Evolutionary conservation across 2,329 filamentous ascomycete genomes (phyloP), one percentile per base, ranked within the genome.

Genomic region (Gnomoniopsis smithogilvyi): DNA sequence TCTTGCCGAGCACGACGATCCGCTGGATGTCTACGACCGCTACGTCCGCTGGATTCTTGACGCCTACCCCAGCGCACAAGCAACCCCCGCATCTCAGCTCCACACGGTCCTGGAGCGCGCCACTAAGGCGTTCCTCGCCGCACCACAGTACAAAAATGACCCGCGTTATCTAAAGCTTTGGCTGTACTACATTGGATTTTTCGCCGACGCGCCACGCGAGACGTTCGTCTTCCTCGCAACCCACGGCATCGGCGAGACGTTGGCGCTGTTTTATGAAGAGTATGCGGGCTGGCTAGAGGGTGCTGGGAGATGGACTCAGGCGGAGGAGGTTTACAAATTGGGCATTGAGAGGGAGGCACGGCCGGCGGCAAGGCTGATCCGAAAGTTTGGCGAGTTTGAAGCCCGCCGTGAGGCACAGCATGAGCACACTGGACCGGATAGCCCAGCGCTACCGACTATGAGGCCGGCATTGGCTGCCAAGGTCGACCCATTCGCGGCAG

Each of bases 41-140:
- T 99, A 99, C 71, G 91, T 98, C 59, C 92, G 92, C 75, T 99
- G 95, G 95, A 96, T 93, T 1, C 79, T 98, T 30, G 91, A 97
- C 73, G 90, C 94, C 55, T 99, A 98, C 72, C 94, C 95, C 2
- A 94, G 93, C 0, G 91, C 94, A 24, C 93, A 97, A 76, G 92
- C 93, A 56, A 96, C 93, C 33, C 83, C 91, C 1, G 87, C 96
- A 68, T 96, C 94, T n/a, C 91, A 95, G 68, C 84, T 99, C 15
- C 87, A 95, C 61, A 88, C 88, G 2, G 80, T 98, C 6, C 87
- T 99, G 6, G 96, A 99, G 77, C 90, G 93, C 63, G 94, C 93
- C 8, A 98, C 95, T 11, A 96, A 93, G 71, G 78, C 90, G 0
- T 97, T 99, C 72, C 86, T 96, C 62, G 84, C 84, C n/a, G 89